Base-by-base conservation (phyloP, 139 green algal genomes). In the Ettlia oleoabundans region DNA sequence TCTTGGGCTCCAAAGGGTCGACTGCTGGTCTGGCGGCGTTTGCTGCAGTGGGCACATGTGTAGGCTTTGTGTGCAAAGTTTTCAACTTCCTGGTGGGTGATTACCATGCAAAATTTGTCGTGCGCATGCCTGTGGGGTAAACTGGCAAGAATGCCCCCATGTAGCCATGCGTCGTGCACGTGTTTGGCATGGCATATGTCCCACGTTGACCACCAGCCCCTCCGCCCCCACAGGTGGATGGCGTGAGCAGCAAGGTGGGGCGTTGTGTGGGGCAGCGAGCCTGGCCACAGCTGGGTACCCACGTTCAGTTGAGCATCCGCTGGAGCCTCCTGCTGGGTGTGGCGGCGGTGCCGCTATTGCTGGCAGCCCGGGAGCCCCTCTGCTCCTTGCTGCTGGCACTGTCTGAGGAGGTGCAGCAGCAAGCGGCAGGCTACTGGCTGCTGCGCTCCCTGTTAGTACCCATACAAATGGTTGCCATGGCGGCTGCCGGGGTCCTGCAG, bases 1-100 rank as follows among this genome's bases (percentile, higher is more conserved):
- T 93, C 24, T 67, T 93, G 33, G 90, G 90, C 18, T 55, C 38
- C 5, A 83, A 93, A 77, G 65, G 74, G 51, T 41, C 70, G 37
- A 85, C 64, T 24, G 63, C 62, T 26, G 80, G 78, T 2, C 78
- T 85, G 42, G 89, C 72, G 26, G 87, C 84, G 18, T 92, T 84
- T 85, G 78, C 42, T 38, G 89, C 87, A 58, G 86, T 86, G 6
- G 40, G 37, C 33, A 93, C 81, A 2, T 85, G 76, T 3, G 75
- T 83, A 37, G 92, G 89, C 51, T 85, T 90, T 9, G 78, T 85
- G 1, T 77, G 80, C 7, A 76, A 86, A 22, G 58, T 93, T 15
- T 93, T 90, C 81, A 94, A 94, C 71, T 94, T 94, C 51, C 84
- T 94, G 55, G 83, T 90, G 28, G 32, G n/a, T n/a, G n/a, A n/a